A percentile compares a stretch with the other conserved stretches of the same genome.
These are phyloP conservation scores for Talaromyces islandicus DNA, from an alignment of 2,329 filamentous ascomycete genomes.

Conservation along the genomic window DNA sequence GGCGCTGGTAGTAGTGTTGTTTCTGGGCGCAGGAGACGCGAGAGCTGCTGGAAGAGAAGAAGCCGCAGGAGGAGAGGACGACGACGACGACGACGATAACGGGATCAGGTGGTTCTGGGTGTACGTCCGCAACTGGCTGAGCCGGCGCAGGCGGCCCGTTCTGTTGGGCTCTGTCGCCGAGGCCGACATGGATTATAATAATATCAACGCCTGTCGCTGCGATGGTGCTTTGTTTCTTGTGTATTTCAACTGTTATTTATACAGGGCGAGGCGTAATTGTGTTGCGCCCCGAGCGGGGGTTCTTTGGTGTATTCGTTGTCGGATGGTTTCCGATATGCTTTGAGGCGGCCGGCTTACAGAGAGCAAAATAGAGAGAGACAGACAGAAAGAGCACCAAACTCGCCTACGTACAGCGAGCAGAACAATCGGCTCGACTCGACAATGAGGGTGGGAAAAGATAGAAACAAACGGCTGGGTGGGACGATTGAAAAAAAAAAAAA, in stretches of 20 bases:
- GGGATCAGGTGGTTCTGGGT: conserved; percentile 26
- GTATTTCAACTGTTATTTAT: not conserved
- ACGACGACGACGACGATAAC: conserved; percentile 15
- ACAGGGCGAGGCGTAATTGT: too few relatives aligned
- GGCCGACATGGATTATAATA: conserved; percentile 2
- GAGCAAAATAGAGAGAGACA: not conserved
- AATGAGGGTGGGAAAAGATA: not conserved
- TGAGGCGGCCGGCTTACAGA: not conserved
- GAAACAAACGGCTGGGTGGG: not conserved
- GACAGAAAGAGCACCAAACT: not conserved
- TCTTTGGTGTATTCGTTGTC: not conserved
- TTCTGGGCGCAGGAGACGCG: not conserved
- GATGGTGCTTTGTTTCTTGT: not conserved
- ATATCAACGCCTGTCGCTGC: not conserved
- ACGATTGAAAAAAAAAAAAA: not conserved
- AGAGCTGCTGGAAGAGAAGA: conserved; percentile 12
- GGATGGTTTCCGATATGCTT: not conserved
- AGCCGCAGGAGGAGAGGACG: conserved; percentile 5
- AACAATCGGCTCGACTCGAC: not conserved
- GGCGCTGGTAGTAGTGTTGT: not conserved
- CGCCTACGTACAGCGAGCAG: not conserved
- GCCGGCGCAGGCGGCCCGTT: conserved; percentile 31
- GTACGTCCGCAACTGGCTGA: conserved; percentile 36
- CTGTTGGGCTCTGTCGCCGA: conserved; percentile 15
- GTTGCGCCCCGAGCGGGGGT: too few relatives aligned